Conservation (phyloP, 371 early-diverging fungal genomes). For the Rhizopus microsporus region DNA sequence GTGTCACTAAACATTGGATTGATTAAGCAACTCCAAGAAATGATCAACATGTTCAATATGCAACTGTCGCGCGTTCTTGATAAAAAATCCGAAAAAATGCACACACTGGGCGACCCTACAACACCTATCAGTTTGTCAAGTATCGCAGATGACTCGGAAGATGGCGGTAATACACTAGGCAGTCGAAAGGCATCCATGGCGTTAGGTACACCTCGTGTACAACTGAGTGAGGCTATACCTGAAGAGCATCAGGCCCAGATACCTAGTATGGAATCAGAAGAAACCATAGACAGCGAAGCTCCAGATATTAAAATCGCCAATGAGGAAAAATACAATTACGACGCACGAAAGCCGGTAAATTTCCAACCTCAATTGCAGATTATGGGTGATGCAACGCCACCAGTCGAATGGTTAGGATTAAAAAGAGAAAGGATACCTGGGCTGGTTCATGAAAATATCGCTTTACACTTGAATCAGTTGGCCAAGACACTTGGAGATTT, state of each 20-base stretch:
- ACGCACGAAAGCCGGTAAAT: constrained; percentile 39
- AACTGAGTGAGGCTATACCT: background rate
- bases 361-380: constrained; percentile 56
- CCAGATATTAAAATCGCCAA: background rate
- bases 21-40: constrained; percentile 69
- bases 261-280: too few relatives aligned
- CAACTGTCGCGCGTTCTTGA: constrained; percentile 39
- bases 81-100: constrained; percentile 5
- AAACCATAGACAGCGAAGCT: constrained; percentile 3
- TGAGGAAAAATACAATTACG: constrained; percentile 26
- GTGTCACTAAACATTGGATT: constrained; percentile 77
- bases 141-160: constrained; percentile 2
- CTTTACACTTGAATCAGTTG: constrained; percentile 40
- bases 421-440: constrained; percentile 57
- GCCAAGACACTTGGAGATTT: constrained; percentile 13
- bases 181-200: background rate
- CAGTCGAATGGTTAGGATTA: constrained; percentile 64
- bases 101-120: background rate
- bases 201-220: background rate
- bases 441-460: constrained; percentile 52
- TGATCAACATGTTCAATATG: constrained; percentile 44
- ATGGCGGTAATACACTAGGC: background rate
- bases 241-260: background rate
- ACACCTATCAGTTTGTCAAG: constrained; percentile 16
- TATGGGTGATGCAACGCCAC: constrained; percentile 67